These are phyloP conservation scores for Coemansia pectinata DNA, from an alignment of 192 early-diverging fungal genomes.

Conservation along the genomic window DNA sequence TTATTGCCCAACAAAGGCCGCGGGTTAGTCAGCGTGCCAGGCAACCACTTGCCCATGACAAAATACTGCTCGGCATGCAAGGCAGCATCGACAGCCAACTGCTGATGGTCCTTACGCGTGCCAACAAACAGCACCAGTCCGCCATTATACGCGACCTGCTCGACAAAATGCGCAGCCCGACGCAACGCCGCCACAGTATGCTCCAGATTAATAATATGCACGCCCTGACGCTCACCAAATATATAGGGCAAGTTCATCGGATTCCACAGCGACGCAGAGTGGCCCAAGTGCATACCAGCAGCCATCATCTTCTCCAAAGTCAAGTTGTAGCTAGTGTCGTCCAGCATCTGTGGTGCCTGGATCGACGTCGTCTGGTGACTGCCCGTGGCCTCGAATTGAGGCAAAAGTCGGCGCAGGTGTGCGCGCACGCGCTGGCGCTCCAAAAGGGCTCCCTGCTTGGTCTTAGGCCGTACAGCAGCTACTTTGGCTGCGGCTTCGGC, in stretches of 20 bases:
- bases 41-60: conserved; percentile 77
- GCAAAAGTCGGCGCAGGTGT: conserved; percentile 20
- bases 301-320: conserved; percentile 72
- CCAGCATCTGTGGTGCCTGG: conserved; percentile 7
- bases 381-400: conserved; percentile 14
- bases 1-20: conserved; percentile 28
- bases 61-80: conserved; percentile 74
- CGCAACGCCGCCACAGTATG: conserved; percentile 83
- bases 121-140: conserved; percentile 88
- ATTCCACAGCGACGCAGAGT: conserved; percentile 74
- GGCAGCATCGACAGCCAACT: conserved; percentile 81
- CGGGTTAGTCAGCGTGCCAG: conserved; percentile 86
- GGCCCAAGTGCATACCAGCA: conserved; percentile 89
- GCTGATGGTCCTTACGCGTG: conserved; percentile 63
- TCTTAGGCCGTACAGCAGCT: not conserved
- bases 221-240: conserved; percentile 83
- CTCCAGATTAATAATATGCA: conserved; percentile 93
- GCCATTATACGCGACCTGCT: conserved; percentile 70
- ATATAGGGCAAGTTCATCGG: conserved; percentile 83
- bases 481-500: conserved; percentile 1
- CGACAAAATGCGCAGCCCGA: conserved; percentile 73
- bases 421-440: conserved; percentile 11
- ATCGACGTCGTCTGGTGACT: conserved; percentile 5
- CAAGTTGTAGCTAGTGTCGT: conserved; percentile 39
- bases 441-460: not conserved